Evolutionary conservation across 331 rosid genomes (phyloP).

Genomic region (Spiraea crenata): DNA sequence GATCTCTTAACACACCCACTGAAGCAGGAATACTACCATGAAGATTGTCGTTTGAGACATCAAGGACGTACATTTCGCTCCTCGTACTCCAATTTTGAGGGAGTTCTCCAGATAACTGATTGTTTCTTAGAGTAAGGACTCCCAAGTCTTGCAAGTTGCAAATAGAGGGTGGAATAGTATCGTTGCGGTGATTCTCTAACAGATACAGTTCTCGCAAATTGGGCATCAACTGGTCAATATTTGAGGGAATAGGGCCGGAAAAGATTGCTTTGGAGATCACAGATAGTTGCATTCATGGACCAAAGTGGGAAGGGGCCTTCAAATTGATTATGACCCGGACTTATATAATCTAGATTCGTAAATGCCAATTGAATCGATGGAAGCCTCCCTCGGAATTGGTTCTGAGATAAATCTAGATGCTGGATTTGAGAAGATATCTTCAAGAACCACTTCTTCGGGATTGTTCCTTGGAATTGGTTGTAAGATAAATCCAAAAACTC

Average conservation of each 20-base stretch:
- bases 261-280: no score
- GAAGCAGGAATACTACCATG: constrained; percentile 21
- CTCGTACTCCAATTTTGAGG: not conserved
- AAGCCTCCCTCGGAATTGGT: not conserved
- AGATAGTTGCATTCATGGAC: no score
- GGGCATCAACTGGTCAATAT: no score
- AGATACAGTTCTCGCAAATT: fast-evolving
- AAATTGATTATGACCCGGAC: not conserved
- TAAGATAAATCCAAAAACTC: no score
- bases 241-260: no score
- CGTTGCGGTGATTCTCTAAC: no score
- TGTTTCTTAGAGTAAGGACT: no score
- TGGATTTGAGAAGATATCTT: not conserved
- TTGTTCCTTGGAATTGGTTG: no score
- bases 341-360: not conserved
- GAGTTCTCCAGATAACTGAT: no score
- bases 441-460: no score
- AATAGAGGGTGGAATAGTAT: no score
- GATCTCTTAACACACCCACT: not conserved
- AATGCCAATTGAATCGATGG: not conserved
- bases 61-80: fast-evolving
- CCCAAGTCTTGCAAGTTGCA: no score
- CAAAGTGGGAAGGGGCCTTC: not conserved
- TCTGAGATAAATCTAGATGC: not conserved
- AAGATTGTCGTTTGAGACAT: constrained; percentile 13